A percentile compares a stretch with the other conserved stretches of the same genome.
Evolutionary conservation across 2,329 filamentous ascomycete genomes (phyloP).

Genomic region (Emericellopsis atlantica): DNA sequence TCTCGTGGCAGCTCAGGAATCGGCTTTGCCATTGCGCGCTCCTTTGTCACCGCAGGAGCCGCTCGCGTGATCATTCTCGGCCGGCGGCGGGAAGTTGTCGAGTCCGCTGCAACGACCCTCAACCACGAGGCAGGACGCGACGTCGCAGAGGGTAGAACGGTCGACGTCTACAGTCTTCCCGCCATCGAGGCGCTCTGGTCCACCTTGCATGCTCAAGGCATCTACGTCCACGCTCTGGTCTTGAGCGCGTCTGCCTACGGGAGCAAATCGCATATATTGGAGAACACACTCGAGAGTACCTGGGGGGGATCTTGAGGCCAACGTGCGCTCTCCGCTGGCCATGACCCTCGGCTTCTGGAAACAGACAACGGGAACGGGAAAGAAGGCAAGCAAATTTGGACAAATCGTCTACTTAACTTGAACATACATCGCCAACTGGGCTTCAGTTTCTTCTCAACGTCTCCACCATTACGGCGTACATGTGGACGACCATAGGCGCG

Average conservation of each 20-base stretch:
- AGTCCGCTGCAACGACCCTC: neutral
- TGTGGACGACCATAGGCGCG: slow-evolving; percentile 1
- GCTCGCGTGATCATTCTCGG: slow-evolving; percentile 2
- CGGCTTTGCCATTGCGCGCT: slow-evolving; percentile 1
- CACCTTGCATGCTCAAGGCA: neutral
- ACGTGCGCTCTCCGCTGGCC: neutral
- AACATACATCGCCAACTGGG: neutral
- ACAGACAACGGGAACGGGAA: neutral
- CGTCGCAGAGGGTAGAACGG: too few relatives aligned
- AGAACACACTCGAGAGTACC: neutral
- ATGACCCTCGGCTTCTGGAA: neutral
- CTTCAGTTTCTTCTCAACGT: slow-evolving; percentile 4
- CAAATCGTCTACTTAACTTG: neutral
- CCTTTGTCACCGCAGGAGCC: slow-evolving; percentile 4
- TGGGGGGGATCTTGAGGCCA: neutral
- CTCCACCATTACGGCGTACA: neutral
- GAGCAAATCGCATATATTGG: too few relatives aligned
- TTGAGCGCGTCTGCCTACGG: neutral
- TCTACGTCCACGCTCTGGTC: neutral
- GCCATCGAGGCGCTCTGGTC: neutral
- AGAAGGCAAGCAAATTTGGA: neutral
- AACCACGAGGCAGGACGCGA: too few relatives aligned
- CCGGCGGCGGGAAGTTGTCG: neutral
- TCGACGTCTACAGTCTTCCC: too few relatives aligned
- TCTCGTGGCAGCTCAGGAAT: slow-evolving; percentile 25